Evolutionary conservation across 2,329 filamentous ascomycete species (phyloP).

Genomic region (Paraconiothyrium brasiliense): DNA sequence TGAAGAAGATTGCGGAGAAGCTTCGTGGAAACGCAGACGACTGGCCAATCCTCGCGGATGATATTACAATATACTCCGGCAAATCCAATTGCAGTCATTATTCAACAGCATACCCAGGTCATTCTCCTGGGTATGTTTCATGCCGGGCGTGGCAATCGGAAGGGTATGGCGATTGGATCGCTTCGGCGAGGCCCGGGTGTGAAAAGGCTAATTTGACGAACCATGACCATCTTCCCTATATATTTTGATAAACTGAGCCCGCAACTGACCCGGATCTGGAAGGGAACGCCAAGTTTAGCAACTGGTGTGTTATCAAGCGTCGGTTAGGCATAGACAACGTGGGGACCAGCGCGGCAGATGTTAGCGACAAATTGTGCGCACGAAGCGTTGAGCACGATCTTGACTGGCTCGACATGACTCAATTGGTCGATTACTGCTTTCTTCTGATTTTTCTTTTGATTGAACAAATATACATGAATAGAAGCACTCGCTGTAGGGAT

Average conservation of each 20-base stretch:
- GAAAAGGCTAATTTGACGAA: conserved; percentile 25
- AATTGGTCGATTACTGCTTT: neutral
- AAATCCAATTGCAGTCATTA: conserved; percentile 26
- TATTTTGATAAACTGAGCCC: conserved; percentile 35
- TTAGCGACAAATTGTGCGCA: neutral
- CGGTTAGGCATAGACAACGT: conserved; percentile 13
- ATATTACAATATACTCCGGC: conserved; percentile 32
- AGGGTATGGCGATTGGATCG: conserved; percentile 29
- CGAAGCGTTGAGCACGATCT: neutral
- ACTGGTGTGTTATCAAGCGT: conserved; percentile 22
- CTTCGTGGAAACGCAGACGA: conserved; percentile 22
- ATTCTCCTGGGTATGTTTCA: conserved; percentile 35
- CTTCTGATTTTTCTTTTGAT: neutral
- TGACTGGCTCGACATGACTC: neutral
- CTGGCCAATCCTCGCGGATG: conserved; percentile 32
- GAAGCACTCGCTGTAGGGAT: neutral
- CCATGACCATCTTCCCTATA: conserved; percentile 25
- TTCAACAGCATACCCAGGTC: conserved; percentile 25
- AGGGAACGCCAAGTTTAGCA: conserved; percentile 22
- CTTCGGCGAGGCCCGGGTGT: conserved; percentile 19
- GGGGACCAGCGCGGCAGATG: conserved; percentile 20
- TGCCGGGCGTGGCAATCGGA: conserved; percentile 30
- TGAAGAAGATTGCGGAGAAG: conserved; percentile 32
- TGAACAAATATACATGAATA: neutral
- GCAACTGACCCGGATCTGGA: conserved; percentile 32